Evolutionary conservation across 768 basidiomycete genomes (phyloP).

Genomic region (Cyclocybe cylindracea): DNA sequence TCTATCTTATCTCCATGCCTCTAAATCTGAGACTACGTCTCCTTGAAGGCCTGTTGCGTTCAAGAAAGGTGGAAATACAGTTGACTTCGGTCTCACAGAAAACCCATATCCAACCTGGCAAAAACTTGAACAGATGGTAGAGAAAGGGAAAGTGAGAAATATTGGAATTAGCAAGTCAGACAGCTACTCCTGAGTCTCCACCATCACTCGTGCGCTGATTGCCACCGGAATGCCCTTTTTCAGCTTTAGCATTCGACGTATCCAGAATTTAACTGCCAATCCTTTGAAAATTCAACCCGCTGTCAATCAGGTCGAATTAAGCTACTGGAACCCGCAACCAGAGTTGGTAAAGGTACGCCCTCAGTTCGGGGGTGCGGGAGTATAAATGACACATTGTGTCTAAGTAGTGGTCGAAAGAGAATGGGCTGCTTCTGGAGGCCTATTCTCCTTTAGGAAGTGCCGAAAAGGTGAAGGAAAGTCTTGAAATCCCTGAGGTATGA

Average conservation of each 20-base stretch:
- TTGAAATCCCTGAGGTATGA: conserved; percentile 56
- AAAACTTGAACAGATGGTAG: conserved; percentile 76
- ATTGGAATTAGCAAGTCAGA: conserved; percentile 83
- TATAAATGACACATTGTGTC: not conserved
- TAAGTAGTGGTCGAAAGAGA: conserved; percentile 68
- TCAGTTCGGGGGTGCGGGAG: conserved; percentile 1
- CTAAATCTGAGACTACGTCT: not conserved
- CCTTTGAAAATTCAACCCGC: conserved; percentile 60
- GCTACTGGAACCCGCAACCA: conserved; percentile 75
- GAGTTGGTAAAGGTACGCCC: conserved; percentile 61
- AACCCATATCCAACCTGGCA: conserved; percentile 81
- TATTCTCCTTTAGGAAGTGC: conserved; percentile 76
- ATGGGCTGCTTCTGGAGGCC: conserved; percentile 66
- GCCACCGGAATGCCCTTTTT: conserved; percentile 21
- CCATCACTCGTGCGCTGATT: not conserved
- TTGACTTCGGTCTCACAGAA: conserved; percentile 61
- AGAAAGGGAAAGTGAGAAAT: conserved; percentile 74
- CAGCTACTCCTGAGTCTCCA: not conserved
- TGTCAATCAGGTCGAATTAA: conserved; percentile 82
- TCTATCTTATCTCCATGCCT: not conserved
- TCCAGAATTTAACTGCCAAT: conserved; percentile 65
- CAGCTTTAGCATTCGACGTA: conserved; percentile 32
- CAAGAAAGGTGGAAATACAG: conserved; percentile 49
- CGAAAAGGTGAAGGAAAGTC: conserved; percentile 55
- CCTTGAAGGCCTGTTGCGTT: conserved; percentile 63